phyloP scores from a whole-genome alignment of 2,329 filamentous ascomycete species.

The Penicillium rolfsii region DNA sequence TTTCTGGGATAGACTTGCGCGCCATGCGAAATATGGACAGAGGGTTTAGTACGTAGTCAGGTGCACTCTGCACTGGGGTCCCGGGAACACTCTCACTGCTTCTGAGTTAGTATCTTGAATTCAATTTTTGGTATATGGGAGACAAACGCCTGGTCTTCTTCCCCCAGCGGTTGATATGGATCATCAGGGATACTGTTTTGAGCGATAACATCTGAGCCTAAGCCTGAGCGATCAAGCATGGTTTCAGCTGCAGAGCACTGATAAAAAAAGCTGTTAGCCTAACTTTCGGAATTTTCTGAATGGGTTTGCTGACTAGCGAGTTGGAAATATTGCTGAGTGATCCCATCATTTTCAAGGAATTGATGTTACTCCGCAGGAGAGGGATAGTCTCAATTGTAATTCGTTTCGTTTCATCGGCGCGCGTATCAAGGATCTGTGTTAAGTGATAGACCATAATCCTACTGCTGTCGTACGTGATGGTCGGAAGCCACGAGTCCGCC shows the following conservation, averaged over 20 bases:
- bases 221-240: slow-evolving; percentile 28
- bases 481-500: slow-evolving; percentile 52
- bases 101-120: background rate
- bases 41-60: slow-evolving; percentile 33
- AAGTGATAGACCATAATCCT: slow-evolving; percentile 55
- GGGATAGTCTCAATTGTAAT: slow-evolving; percentile 32
- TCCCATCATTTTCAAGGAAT: slow-evolving; percentile 26
- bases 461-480: slow-evolving; percentile 54
- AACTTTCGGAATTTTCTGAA: background rate
- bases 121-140: too few species aligned
- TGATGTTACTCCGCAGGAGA: slow-evolving; percentile 28
- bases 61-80: slow-evolving; percentile 26
- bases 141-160: slow-evolving; percentile 18
- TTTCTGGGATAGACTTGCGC: slow-evolving; percentile 30
- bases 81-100: slow-evolving; percentile 18
- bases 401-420: slow-evolving; percentile 19
- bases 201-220: slow-evolving; percentile 25
- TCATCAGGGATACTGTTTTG: slow-evolving; percentile 28
- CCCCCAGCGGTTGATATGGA: slow-evolving; percentile 23
- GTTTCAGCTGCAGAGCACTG: slow-evolving; percentile 26
- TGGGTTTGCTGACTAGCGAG: slow-evolving; percentile 19
- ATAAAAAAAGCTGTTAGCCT: background rate
- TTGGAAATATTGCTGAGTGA: slow-evolving; percentile 27
- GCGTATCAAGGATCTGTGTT: slow-evolving; percentile 45
- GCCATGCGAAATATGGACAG: slow-evolving; percentile 34